Evolutionary conservation across 2,329 filamentous ascomycete species (phyloP).

Genomic region (Apiospora pterosperma): DNA sequence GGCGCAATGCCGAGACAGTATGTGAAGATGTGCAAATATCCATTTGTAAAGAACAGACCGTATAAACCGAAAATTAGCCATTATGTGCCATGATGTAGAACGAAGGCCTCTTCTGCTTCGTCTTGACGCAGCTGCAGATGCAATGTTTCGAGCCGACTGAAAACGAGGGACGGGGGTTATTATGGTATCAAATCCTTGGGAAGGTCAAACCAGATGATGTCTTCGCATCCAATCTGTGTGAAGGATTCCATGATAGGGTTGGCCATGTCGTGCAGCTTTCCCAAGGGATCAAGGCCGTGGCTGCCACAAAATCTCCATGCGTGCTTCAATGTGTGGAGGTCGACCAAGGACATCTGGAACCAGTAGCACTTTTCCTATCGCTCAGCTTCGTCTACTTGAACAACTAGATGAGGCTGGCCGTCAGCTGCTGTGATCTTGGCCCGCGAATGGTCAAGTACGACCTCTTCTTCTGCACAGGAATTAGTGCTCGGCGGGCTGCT

Average conservation of each 20-base stretch:
- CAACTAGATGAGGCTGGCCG: constrained; percentile 9
- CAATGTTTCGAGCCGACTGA: background rate
- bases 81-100: background rate
- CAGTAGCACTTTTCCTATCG: background rate
- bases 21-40: background rate
- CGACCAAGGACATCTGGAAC: background rate
- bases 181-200: background rate
- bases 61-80: constrained; percentile 5
- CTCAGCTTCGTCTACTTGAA: constrained; percentile 12
- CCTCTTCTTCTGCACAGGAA: constrained; percentile 34
- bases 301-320: background rate
- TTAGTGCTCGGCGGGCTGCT: constrained; percentile 62
- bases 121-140: background rate
- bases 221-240: background rate
- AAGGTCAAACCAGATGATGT: background rate
- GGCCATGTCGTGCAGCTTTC: background rate
- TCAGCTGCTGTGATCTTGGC: constrained; percentile 9
- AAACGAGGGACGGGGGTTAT: background rate
- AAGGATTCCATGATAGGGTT: background rate
- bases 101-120: background rate
- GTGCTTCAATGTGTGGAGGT: background rate
- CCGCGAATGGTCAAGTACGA: background rate
- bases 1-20: background rate
- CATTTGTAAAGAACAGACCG: background rate
- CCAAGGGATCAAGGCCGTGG: background rate